These are phyloP conservation scores for Fusarium xyrophilum DNA, from an alignment of 2,329 filamentous ascomycete species.

Conservation along the genomic window DNA sequence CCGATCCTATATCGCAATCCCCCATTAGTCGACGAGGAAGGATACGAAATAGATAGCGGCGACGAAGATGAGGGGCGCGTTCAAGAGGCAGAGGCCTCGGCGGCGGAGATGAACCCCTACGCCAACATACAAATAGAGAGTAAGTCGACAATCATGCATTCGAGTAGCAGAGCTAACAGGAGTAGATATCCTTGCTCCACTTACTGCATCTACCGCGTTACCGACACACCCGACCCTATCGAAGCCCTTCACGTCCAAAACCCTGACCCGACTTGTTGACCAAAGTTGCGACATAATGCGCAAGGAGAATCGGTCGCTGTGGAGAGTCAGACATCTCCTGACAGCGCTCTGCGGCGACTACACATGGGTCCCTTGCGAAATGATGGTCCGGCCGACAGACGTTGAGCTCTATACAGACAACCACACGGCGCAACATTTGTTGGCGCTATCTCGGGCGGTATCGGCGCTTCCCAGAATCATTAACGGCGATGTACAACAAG, in stretches of 20 bases:
- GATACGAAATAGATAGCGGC: conserved; percentile 76
- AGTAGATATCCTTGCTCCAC: conserved; percentile 74
- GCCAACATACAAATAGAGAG: conserved; percentile 73
- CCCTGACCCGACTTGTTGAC: conserved; percentile 72
- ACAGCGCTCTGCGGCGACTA: conserved; percentile 78
- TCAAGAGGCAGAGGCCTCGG: conserved; percentile 65
- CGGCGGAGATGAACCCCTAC: conserved; percentile 78
- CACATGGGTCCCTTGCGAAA: conserved; percentile 68
- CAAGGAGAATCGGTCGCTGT: conserved; percentile 75
- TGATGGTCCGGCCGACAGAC: conserved; percentile 64
- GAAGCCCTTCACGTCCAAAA: conserved; percentile 75
- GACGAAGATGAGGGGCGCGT: conserved; percentile 72
- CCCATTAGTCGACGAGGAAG: conserved; percentile 76
- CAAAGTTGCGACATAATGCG: conserved; percentile 76
- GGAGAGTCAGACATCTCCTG: conserved; percentile 76
- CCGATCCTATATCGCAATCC: conserved; percentile 78
- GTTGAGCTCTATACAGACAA: conserved; percentile 61
- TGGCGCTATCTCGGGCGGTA: conserved; percentile 41
- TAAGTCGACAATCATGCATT: conserved; percentile 50
- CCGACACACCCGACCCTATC: conserved; percentile 77
- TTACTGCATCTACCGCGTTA: conserved; percentile 77
- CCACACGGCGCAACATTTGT: conserved; percentile 50
- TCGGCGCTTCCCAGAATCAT: conserved; percentile 18
- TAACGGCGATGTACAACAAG: conserved; percentile 38
- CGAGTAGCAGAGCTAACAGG: conserved; percentile 40